Evolutionary conservation across 179 eudicot genomes (phyloP).

Genomic region (Monotropa hypopitys): DNA sequence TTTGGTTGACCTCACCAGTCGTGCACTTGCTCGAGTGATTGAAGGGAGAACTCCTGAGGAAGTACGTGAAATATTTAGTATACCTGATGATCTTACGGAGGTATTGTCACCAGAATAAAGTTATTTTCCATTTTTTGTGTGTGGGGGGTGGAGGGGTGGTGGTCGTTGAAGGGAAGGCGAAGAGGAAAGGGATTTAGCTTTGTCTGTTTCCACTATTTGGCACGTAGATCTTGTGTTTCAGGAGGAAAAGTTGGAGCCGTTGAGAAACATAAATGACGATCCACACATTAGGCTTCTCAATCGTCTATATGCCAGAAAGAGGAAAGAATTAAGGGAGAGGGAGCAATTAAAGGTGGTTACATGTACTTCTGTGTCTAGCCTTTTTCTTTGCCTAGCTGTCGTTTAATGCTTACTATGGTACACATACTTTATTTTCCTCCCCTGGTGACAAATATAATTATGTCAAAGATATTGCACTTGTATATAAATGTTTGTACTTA

Average conservation of each 20-base stretch:
- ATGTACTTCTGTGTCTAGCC: background rate
- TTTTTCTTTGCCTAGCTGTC: background rate
- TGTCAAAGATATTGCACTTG: background rate
- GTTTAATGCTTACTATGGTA: background rate
- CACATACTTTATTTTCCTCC: background rate
- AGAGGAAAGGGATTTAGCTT: background rate
- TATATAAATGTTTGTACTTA: background rate
- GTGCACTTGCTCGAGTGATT: slow-evolving; percentile 57
- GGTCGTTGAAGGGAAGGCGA: no score
- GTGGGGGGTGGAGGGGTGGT: background rate
- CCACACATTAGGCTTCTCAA: slow-evolving; percentile 70
- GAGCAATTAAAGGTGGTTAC: slow-evolving; percentile 41
- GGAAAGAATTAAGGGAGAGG: slow-evolving; percentile 63
- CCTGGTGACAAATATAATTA: background rate
- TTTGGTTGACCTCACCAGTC: slow-evolving; percentile 60
- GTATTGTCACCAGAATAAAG: slow-evolving; percentile 19
- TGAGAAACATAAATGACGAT: slow-evolving; percentile 67
- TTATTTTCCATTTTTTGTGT: background rate
- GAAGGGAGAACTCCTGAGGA: slow-evolving; percentile 67
- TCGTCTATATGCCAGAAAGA: slow-evolving; percentile 71
- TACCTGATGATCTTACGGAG: slow-evolving; percentile 77
- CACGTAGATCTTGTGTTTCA: slow-evolving; percentile 21
- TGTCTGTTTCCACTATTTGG: slow-evolving; percentile 5
- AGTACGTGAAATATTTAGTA: slow-evolving; percentile 53
- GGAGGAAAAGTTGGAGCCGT: slow-evolving; percentile 84